Conservation (phyloP, 345 rosid genomes). For the Brassica rapa region DNA sequence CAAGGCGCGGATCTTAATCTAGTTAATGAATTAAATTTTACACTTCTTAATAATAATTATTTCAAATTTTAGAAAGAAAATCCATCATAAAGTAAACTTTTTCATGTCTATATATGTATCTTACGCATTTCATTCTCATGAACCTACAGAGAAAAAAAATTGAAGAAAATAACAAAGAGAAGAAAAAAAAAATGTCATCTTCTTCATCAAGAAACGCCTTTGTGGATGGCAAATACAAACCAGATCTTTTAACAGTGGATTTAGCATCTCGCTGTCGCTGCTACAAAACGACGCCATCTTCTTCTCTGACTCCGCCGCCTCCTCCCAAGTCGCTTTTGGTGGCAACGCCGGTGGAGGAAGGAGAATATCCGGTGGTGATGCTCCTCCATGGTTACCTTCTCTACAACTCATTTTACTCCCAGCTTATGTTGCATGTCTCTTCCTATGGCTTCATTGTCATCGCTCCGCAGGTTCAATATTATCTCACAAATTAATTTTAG, state of each 20-base stretch:
- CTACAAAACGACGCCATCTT: slow-evolving; percentile 24
- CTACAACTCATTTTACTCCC: slow-evolving; percentile 78
- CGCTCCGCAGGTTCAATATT: slow-evolving; percentile 72
- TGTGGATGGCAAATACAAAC: slow-evolving; percentile 48
- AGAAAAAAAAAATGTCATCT: slow-evolving; percentile 25
- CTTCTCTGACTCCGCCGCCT: slow-evolving; percentile 39
- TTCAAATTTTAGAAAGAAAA: no score
- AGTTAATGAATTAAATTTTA: no score
- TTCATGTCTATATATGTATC: slow-evolving; percentile 12
- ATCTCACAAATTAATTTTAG: not conserved
- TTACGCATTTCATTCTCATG: slow-evolving; percentile 9
- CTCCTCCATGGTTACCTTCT: slow-evolving; percentile 91
- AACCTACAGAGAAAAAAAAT: slow-evolving; percentile 1
- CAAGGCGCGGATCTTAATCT: no score
- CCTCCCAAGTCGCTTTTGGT: slow-evolving; percentile 75
- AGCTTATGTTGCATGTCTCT: slow-evolving; percentile 80
- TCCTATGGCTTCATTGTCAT: slow-evolving; percentile 87
- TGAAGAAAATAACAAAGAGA: not conserved
- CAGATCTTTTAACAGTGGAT: slow-evolving; percentile 45
- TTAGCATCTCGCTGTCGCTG: slow-evolving; percentile 33
- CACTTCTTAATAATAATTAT: no score
- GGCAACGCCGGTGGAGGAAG: slow-evolving; percentile 59
- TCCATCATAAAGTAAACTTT: not conserved
- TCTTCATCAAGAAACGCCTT: slow-evolving; percentile 48
- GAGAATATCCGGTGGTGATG: slow-evolving; percentile 67